phyloP scores from a whole-genome alignment of 495 filamentous ascomycete species.

The Neohortaea acidophila region DNA sequence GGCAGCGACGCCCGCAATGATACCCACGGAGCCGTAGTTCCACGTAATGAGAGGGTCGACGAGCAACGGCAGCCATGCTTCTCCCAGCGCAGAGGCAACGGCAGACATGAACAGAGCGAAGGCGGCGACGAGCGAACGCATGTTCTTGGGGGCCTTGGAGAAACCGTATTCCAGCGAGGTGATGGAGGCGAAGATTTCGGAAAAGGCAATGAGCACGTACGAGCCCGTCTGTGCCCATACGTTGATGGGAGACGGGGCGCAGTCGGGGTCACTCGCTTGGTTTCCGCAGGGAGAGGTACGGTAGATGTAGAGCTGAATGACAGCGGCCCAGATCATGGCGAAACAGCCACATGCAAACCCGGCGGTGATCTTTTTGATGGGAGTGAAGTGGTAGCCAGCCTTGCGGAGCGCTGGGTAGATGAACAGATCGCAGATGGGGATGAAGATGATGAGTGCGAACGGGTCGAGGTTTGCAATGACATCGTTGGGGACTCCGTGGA shows the following conservation, averaged over 20 bases:
- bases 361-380: constrained; percentile 57
- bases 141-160: constrained; percentile 50
- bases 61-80: constrained; percentile 38
- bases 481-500: constrained; percentile 16
- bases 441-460: constrained; percentile 54
- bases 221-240: constrained; percentile 26
- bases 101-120: constrained; percentile 45
- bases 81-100: constrained; percentile 36
- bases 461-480: constrained; percentile 26
- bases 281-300: constrained; percentile 34
- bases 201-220: constrained; percentile 44
- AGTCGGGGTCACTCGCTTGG: constrained; percentile 27
- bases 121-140: constrained; percentile 54
- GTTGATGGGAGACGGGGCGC: constrained; percentile 33
- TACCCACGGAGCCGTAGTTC: constrained; percentile 47
- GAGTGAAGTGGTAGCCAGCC: constrained; percentile 48
- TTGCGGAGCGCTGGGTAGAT: constrained; percentile 54
- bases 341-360: constrained; percentile 51
- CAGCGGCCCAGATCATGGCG: constrained; percentile 48
- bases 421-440: constrained; percentile 50
- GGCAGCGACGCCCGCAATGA: constrained; percentile 45
- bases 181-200: constrained; percentile 53
- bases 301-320: constrained; percentile 62
- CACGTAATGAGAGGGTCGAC: constrained; percentile 44
- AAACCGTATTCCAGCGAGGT: constrained; percentile 59